Evolutionary conservation across 2,329 filamentous ascomycete species (phyloP), one percentile per base, ranked within the genome.

Genomic region (Botryosphaeria dothidea): DNA sequence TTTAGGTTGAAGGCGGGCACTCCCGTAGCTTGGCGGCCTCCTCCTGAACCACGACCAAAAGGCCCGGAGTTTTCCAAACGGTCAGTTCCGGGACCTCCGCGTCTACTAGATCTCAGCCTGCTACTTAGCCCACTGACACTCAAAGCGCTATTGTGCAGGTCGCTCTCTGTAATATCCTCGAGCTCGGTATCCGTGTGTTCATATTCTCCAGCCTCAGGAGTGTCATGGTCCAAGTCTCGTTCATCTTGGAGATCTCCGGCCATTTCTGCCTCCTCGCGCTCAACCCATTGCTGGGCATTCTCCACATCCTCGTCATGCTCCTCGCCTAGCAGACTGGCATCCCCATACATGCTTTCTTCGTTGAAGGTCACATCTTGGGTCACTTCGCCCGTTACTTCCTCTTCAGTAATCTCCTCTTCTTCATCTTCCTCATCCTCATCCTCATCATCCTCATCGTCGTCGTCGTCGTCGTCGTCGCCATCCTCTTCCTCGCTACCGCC

Each of bases 171-270:
- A 52, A 67, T 69, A 29, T 70, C 71, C 61, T 83, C 81, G 0
- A 80, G 68, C 66, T 84, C 82, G 13, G 83, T 84, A 68, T 85
- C 83, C 3, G 83, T 85, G 68, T 85, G 83, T 69, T 85, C 79
- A 68, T 85, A 85, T 68, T 79, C 81, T 15, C 63, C 83, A 4
- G 82, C 82, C 68, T 84, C 83, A 0, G 82, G 83, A 23, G 85
- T 76, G 66, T 81, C 81, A 62, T 84, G 82, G 68, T 85, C 82
- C 15, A 66, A 49, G 61, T 82, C 81, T 46, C 81, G 76, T 66
- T 82, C 80, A 61, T 83, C 82, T 65, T 80, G 77, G n/a, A 81
- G 73, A 3, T 79, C 76, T 49, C 80, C 81, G 15, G 76, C 78
- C 70, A 82, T 74, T 71, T 81, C 80, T 11, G 80, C 80, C 67